Evolutionary conservation across 2,329 filamentous ascomycete species (phyloP).

Genomic region (Teratosphaeria epicoccoides): DNA sequence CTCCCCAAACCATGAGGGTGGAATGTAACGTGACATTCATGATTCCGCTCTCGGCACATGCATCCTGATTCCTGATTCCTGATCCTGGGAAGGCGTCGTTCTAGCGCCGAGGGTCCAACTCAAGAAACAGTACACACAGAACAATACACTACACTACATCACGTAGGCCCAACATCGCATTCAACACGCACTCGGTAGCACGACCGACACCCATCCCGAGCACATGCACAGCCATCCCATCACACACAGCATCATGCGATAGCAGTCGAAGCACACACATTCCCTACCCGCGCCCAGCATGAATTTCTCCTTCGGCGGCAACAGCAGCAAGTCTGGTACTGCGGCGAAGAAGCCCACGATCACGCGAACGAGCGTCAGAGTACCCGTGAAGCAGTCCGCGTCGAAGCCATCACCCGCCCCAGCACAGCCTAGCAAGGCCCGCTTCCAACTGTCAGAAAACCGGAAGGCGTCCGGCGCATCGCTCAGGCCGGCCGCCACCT

Average conservation of each 20-base stretch:
- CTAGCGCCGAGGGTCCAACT: no score
- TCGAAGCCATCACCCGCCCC: constrained; percentile 6
- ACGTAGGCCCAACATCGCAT: neutral
- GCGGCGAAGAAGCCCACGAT: constrained; percentile 14
- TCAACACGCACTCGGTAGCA: neutral
- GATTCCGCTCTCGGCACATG: neutral
- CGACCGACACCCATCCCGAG: neutral
- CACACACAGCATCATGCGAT: neutral
- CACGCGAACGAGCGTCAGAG: constrained; percentile 14
- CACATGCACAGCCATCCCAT: neutral
- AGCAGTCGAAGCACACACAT: neutral
- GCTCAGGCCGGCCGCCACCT: neutral
- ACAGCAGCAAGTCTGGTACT: constrained; percentile 7
- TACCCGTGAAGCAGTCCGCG: constrained; percentile 12
- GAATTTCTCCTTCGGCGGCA: constrained; percentile 12
- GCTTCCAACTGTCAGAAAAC: constrained; percentile 15
- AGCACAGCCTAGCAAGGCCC: constrained; percentile 9
- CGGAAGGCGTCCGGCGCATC: neutral
- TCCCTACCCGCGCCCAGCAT: constrained; percentile 11
- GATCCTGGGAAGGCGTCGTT: no score
- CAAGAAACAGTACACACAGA: no score
- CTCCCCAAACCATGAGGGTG: neutral
- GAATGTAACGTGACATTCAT: neutral
- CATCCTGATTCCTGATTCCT: no score
- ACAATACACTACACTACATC: neutral